Conservation (phyloP, 2,329 filamentous ascomycete genomes). For the Alternaria viburni region DNA sequence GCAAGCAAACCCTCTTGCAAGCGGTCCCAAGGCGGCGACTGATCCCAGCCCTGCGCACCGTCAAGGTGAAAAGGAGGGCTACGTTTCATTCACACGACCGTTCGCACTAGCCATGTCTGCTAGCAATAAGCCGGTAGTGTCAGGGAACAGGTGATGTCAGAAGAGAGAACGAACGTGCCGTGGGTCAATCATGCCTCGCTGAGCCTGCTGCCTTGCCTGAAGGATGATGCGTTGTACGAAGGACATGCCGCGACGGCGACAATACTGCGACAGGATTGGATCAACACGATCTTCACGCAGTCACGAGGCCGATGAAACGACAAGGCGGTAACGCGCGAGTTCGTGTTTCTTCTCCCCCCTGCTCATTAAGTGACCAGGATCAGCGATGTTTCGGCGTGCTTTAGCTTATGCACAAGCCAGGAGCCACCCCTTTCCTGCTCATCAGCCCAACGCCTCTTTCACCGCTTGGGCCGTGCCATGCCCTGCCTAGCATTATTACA, state of each 20-base stretch:
- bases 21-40: constrained; percentile 27
- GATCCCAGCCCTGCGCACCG: constrained; percentile 28
- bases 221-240: constrained; percentile 29
- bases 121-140: constrained; percentile 31
- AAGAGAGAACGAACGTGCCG: constrained; percentile 24
- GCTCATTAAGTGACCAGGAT: constrained; percentile 43
- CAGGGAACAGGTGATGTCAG: constrained; percentile 42
- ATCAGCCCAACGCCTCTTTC: constrained; percentile 49
- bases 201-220: constrained; percentile 24
- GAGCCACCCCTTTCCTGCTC: constrained; percentile 48
- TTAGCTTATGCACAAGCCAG: constrained; percentile 48
- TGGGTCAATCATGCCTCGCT: constrained; percentile 21
- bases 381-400: constrained; percentile 46
- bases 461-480: constrained; percentile 48
- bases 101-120: constrained; percentile 38
- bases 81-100: constrained; percentile 38
- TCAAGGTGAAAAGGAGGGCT: constrained; percentile 36
- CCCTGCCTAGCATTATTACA: constrained; percentile 48
- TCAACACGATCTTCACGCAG: constrained; percentile 44
- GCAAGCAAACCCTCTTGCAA: constrained; percentile 30
- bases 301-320: constrained; percentile 52
- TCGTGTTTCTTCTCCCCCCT: constrained; percentile 47
- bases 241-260: constrained; percentile 25
- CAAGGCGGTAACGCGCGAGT: constrained; percentile 36
- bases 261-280: constrained; percentile 42